Evolutionary conservation across 805 yeast species (phyloP).

Genomic region (Metahyphopichia silvanorum): DNA sequence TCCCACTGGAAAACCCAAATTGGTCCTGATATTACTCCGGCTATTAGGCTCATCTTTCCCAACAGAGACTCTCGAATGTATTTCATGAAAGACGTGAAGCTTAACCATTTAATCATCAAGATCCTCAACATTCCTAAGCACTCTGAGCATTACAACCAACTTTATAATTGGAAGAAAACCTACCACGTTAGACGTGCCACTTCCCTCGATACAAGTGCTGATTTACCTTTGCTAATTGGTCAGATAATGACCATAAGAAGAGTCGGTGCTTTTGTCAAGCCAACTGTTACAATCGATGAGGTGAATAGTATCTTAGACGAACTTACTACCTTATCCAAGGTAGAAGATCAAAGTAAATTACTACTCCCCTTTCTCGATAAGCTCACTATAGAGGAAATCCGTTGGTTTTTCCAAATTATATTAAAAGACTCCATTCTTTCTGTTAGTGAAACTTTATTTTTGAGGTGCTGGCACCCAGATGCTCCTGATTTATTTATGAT

Average conservation of each 20-base stretch:
- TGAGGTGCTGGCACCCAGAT: constrained; percentile 74
- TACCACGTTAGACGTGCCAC: constrained; percentile 35
- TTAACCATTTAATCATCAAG: constrained; percentile 47
- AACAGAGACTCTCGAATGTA: constrained; percentile 61
- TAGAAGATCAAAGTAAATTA: constrained; percentile 38
- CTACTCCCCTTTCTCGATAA: constrained; percentile 49
- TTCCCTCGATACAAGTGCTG: constrained; percentile 33
- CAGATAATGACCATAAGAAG: constrained; percentile 52
- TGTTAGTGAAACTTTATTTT: constrained; percentile 55
- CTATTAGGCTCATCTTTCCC: constrained; percentile 59
- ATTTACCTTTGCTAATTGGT: constrained; percentile 47
- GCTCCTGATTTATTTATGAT: constrained; percentile 62
- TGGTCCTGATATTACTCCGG: constrained; percentile 59
- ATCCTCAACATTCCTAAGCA: constrained; percentile 57
- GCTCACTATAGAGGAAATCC: constrained; percentile 60
- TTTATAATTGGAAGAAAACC: constrained; percentile 34
- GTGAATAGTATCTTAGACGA: constrained; percentile 29
- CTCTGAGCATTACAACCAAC: constrained; percentile 53
- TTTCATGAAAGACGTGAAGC: constrained; percentile 58
- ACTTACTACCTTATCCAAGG: constrained; percentile 18
- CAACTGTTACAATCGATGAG: constrained; percentile 21
- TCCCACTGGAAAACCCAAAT: constrained; percentile 31
- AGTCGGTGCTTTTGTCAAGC: constrained; percentile 34
- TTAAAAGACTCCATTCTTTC: constrained; percentile 59
- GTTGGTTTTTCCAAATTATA: constrained; percentile 66